These are phyloP conservation scores for Eleusine coracana DNA, from an alignment of 176 grass and related monocot species.

Conservation along the genomic window DNA sequence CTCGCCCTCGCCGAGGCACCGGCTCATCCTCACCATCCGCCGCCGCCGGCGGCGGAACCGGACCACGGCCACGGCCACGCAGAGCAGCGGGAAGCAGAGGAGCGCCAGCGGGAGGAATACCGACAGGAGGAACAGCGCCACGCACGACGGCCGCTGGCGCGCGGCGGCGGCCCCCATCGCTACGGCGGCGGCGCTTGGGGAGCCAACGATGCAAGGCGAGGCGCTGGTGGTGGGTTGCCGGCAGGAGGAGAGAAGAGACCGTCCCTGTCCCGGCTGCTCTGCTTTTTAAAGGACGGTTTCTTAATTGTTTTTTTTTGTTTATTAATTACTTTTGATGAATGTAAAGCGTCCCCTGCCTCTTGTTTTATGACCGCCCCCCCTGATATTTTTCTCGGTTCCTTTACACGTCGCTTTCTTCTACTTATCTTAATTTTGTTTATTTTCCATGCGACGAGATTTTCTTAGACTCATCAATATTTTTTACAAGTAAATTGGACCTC, in stretches of 20 bases:
- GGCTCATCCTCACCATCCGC: not conserved
- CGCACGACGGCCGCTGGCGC: constrained; percentile 7
- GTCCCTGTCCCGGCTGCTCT: not conserved
- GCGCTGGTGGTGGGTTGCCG: not conserved
- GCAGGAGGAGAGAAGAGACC: not conserved
- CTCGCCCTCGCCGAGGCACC: not conserved
- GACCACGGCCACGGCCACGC: constrained; percentile 38
- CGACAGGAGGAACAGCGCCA: constrained; percentile 52
- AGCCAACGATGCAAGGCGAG: not conserved
- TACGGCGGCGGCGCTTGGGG: not conserved
- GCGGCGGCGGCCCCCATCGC: constrained; percentile 28
- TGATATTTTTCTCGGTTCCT: constrained; percentile 17
- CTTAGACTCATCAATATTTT: not conserved
- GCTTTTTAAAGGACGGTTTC: not conserved
- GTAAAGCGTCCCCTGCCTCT: constrained; percentile 16
- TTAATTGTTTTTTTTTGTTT: not conserved
- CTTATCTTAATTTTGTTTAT: not conserved
- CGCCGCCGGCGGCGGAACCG: constrained; percentile 40
- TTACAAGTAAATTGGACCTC: not conserved
- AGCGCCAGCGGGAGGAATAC: constrained; percentile 53
- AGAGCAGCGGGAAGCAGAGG: constrained; percentile 57
- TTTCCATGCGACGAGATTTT: not conserved
- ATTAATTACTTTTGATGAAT: not conserved
- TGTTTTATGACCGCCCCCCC: not conserved
- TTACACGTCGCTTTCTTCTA: constrained; percentile 4